A percentile compares a stretch with the other conserved stretches of the same genome.
Evolutionary conservation across 257 asterid species (phyloP).

Genomic region (Plantago elongata): DNA sequence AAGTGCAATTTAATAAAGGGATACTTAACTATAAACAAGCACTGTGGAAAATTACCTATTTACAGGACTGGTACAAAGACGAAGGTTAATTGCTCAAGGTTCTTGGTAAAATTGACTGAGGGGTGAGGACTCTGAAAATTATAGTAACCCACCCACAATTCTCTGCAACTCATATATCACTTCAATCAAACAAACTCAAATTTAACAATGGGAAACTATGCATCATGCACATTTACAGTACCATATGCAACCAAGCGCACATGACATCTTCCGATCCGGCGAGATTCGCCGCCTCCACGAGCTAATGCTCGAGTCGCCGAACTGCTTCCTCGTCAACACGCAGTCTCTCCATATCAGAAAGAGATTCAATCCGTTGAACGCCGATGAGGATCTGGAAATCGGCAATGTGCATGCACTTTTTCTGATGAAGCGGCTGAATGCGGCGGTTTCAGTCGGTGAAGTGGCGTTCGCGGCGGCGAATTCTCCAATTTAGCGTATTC

Average conservation of each 20-base stretch:
- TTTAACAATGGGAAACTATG: slow-evolving; percentile 50
- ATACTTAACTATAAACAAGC: too few species aligned
- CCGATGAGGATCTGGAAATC: slow-evolving; percentile 81
- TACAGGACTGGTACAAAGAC: too few species aligned
- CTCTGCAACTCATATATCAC: background rate
- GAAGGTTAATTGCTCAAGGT: too few species aligned
- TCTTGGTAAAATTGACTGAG: too few species aligned
- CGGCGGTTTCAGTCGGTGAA: slow-evolving; percentile 61
- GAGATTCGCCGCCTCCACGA: slow-evolving; percentile 36
- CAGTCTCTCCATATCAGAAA: slow-evolving; percentile 60
- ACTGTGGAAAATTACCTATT: too few species aligned
- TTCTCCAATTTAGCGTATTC: too few species aligned
- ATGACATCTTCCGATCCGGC: slow-evolving; percentile 49
- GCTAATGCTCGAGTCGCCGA: slow-evolving; percentile 52
- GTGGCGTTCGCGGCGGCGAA: slow-evolving; percentile 67
- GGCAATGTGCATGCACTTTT: slow-evolving; percentile 58
- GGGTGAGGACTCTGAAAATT: too few species aligned
- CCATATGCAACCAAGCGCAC: slow-evolving; percentile 27
- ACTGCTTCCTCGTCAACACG: slow-evolving; percentile 50
- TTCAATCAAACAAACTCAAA: background rate
- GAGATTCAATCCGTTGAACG: slow-evolving; percentile 61
- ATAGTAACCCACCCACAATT: too few species aligned
- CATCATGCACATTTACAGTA: slow-evolving; percentile 33
- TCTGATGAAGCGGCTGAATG: slow-evolving; percentile 62
- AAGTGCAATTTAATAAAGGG: too few species aligned